Conservation (phyloP, 106 monocot species). For the Vanilla planifolia region DNA sequence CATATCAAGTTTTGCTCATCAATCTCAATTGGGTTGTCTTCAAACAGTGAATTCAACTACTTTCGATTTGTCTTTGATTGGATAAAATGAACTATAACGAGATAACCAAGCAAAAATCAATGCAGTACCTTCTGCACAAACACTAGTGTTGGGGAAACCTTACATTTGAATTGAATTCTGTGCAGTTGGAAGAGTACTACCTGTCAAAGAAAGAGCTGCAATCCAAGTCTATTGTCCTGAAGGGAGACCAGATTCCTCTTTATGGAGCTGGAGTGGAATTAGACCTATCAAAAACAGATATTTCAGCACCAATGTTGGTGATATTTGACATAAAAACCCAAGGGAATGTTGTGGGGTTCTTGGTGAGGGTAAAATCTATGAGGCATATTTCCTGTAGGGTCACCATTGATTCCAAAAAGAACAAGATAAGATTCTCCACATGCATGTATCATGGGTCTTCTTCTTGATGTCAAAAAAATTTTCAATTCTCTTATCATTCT, state of each 20-base stretch:
- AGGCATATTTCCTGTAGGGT: not conserved
- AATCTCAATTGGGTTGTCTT: too few species aligned
- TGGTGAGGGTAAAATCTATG: not conserved
- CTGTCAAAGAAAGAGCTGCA: not conserved
- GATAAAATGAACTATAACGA: too few species aligned
- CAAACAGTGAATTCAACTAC: too few species aligned
- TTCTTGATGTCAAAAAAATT: too few species aligned
- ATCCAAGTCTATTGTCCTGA: not conserved
- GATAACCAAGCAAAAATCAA: too few species aligned
- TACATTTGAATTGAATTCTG: not conserved
- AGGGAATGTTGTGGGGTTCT: not conserved
- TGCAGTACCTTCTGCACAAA: too few species aligned
- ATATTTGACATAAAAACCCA: not conserved
- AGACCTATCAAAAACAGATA: not conserved
- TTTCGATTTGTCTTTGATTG: too few species aligned
- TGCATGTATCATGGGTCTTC: too few species aligned
- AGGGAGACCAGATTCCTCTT: not conserved
- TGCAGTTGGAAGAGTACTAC: slow-evolving; percentile 2
- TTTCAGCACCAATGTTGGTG: not conserved
- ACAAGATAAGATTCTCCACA: not conserved
- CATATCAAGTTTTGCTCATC: too few species aligned
- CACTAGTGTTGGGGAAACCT: too few species aligned
- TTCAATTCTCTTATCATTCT: too few species aligned
- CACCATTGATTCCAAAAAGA: not conserved
- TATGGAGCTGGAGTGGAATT: not conserved